These are phyloP conservation scores for Pythium dissimile DNA, from an alignment of 352 stramenopile species.

Conservation along the genomic window DNA sequence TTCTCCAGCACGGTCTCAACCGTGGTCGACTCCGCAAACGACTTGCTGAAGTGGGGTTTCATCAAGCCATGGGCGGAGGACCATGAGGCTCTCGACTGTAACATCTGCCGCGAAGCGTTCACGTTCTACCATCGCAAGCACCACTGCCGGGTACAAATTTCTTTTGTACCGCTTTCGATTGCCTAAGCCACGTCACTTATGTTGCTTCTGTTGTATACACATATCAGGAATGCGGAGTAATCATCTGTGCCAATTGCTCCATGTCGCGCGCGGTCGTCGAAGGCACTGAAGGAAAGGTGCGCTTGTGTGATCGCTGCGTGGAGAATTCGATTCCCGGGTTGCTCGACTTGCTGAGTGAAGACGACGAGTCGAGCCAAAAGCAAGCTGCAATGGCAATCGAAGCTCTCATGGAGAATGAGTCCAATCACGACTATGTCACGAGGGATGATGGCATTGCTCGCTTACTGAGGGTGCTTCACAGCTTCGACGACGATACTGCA, in stretches of 20 bases:
- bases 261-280: slow-evolving; percentile 84
- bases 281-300: slow-evolving; percentile 68
- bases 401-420: slow-evolving; percentile 79
- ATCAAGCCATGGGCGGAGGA: slow-evolving; percentile 90
- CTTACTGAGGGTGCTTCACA: slow-evolving; percentile 69
- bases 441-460: slow-evolving; percentile 65
- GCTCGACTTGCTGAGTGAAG: slow-evolving; percentile 49
- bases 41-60: slow-evolving; percentile 81
- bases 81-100: slow-evolving; percentile 67
- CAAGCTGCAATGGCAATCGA: slow-evolving; percentile 73
- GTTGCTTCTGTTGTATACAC: not conserved
- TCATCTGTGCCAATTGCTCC: slow-evolving; percentile 85
- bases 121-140: slow-evolving; percentile 82
- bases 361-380: slow-evolving; percentile 56
- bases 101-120: slow-evolving; percentile 74
- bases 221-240: slow-evolving; percentile 77
- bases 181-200: not conserved
- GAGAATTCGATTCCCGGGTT: slow-evolving; percentile 73
- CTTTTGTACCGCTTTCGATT: not conserved
- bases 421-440: slow-evolving; percentile 85
- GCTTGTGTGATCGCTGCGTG: slow-evolving; percentile 83
- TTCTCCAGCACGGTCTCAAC: slow-evolving; percentile 63
- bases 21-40: slow-evolving; percentile 78
- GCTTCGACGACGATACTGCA: slow-evolving; percentile 57
- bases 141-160: slow-evolving; percentile 73